phyloP scores from a whole-genome alignment of 2,329 filamentous ascomycete species.

The Paracamarosporium sp. region DNA sequence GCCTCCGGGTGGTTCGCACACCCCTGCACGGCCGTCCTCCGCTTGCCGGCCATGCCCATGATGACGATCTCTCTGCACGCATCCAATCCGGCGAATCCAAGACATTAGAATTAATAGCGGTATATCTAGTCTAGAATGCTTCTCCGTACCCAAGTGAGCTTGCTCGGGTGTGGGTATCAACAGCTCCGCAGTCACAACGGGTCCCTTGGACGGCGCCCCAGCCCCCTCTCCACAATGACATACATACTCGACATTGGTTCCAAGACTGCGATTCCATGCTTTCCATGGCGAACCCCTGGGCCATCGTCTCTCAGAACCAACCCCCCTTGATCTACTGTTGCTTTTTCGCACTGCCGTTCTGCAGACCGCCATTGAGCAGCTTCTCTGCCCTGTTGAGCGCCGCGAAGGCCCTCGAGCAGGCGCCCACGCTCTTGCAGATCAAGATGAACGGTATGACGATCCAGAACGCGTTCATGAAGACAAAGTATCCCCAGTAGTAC shows the following conservation, averaged over 20 bases:
- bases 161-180: conserved; percentile 1
- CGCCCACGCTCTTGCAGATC: conserved; percentile 42
- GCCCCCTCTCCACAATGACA: background rate
- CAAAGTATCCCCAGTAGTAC: conserved; percentile 72
- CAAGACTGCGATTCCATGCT: background rate
- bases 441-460: conserved; percentile 62
- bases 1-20: background rate
- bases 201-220: background rate
- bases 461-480: conserved; percentile 72
- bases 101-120: background rate
- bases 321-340: conserved; percentile 19
- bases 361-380: conserved; percentile 33
- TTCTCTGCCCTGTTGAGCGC: conserved; percentile 44
- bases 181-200: background rate
- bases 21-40: conserved; percentile 9
- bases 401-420: conserved; percentile 40
- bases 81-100: background rate
- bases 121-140: background rate
- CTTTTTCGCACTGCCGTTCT: conserved; percentile 40
- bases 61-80: background rate
- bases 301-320: too few species aligned
- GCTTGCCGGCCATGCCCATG: background rate
- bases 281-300: background rate
- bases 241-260: background rate
- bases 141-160: background rate